Evolutionary conservation across 345 rosid species (phyloP).

Genomic region (Gossypioides kirkii): DNA sequence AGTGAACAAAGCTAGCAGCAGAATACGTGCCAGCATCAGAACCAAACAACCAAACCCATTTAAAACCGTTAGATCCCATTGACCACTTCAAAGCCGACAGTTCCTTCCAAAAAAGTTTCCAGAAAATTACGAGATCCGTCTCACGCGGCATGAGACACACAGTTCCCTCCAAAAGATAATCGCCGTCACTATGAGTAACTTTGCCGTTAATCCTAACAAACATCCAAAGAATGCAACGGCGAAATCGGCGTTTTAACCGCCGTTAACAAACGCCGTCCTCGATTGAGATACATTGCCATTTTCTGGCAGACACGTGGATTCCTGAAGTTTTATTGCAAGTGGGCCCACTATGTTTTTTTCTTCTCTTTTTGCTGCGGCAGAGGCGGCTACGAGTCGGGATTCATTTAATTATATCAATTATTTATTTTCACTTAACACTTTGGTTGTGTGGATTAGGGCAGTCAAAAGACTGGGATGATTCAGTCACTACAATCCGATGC

Average conservation of each 20-base stretch:
- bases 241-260: slow-evolving; percentile 24
- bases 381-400: slow-evolving; percentile 1
- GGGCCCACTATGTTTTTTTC: neutral
- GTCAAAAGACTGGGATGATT: neutral
- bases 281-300: neutral
- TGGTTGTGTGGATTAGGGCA: neutral
- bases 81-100: slow-evolving; percentile 16
- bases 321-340: neutral
- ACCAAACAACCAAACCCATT: neutral
- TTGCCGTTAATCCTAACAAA: slow-evolving; percentile 8
- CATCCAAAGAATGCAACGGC: slow-evolving; percentile 17
- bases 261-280: slow-evolving; percentile 26
- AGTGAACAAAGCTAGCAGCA: neutral
- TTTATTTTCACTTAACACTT: neutral
- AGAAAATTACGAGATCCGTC: neutral
- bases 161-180: neutral
- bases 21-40: neutral
- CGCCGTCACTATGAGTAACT: neutral
- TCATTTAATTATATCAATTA: no score
- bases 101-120: slow-evolving; percentile 2
- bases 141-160: slow-evolving; percentile 3
- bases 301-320: slow-evolving; percentile 16
- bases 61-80: slow-evolving; percentile 4
- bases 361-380: neutral
- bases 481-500: neutral